These are phyloP conservation scores for Biscutella laevigata DNA, from an alignment of 441 rosid genomes.

Conservation along the genomic window DNA sequence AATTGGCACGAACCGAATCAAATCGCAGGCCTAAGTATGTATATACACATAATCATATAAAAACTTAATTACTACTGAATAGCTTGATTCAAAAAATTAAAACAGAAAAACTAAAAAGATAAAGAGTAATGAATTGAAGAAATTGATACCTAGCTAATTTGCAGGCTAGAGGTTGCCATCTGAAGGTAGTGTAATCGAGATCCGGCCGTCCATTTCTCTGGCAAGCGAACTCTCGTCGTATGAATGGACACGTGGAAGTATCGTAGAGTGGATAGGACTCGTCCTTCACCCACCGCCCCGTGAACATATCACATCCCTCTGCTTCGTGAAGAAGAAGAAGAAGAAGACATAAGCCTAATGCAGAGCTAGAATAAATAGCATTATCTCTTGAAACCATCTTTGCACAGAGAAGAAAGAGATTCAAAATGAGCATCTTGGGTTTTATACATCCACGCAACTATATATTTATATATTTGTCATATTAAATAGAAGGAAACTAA, in stretches of 20 bases:
- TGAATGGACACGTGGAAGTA: constrained; percentile 52
- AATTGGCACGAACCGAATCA: too few relatives aligned
- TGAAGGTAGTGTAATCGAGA: constrained; percentile 41
- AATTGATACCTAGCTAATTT: constrained; percentile 44
- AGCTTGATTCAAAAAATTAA: too few relatives aligned
- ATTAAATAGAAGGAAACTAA: background rate
- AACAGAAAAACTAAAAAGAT: background rate
- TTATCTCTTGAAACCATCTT: constrained; percentile 23
- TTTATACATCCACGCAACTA: constrained; percentile 23
- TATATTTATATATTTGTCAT: background rate
- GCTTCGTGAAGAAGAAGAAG: constrained; percentile 8
- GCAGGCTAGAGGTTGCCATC: constrained; percentile 74
- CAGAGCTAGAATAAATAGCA: constrained; percentile 9
- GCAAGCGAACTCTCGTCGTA: constrained; percentile 65
- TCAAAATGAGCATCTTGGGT: constrained; percentile 19
- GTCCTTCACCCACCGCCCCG: constrained; percentile 60
- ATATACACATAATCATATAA: too few relatives aligned
- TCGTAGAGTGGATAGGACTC: constrained; percentile 52
- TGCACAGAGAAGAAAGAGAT: constrained; percentile 16
- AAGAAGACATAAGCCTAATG: constrained; percentile 11
- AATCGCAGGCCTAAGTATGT: too few relatives aligned
- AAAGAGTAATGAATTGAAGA: background rate
- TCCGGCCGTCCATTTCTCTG: constrained; percentile 76
- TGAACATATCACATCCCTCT: constrained; percentile 41
- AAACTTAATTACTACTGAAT: too few relatives aligned